phyloP scores from a whole-genome alignment of 2,329 filamentous ascomycete genomes.

The Alternaria alternata region DNA sequence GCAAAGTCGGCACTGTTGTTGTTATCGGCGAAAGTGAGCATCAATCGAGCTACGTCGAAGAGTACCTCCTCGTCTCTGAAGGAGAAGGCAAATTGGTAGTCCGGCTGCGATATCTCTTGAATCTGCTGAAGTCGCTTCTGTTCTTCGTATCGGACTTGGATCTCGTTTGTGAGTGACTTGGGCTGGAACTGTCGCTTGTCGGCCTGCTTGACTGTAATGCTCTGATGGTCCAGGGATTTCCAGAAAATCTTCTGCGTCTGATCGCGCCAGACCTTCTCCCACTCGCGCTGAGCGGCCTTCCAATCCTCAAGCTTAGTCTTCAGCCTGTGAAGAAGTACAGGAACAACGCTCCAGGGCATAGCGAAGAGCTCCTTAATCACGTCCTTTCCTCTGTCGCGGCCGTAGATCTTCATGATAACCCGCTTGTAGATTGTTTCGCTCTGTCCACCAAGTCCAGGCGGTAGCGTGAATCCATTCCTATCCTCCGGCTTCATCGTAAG shows the following conservation, averaged over 20 bases:
- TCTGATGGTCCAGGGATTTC: constrained; percentile 96
- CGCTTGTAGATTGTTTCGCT: constrained; percentile 97
- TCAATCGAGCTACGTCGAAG: constrained; percentile 56
- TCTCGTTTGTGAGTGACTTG: constrained; percentile 88
- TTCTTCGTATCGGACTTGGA: constrained; percentile 92
- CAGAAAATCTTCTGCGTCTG: constrained; percentile 96
- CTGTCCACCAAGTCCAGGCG: constrained; percentile 84
- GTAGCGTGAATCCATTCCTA: constrained; percentile 77
- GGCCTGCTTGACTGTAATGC: constrained; percentile 82
- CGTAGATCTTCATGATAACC: constrained; percentile 97
- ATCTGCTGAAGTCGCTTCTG: constrained; percentile 76
- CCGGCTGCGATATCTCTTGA: constrained; percentile 65
- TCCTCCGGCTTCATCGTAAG: constrained; percentile 77
- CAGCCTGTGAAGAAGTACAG: constrained; percentile 84
- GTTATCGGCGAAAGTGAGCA: constrained; percentile 55
- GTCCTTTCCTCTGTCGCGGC: constrained; percentile 79
- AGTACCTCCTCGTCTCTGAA: constrained; percentile 69
- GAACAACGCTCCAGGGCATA: constrained; percentile 85
- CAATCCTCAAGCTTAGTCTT: constrained; percentile 98
- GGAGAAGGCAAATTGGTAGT: constrained; percentile 77
- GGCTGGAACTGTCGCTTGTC: constrained; percentile 92
- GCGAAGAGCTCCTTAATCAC: constrained; percentile 88
- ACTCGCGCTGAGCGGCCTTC: constrained; percentile 95
- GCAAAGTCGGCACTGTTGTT: constrained; percentile 54
- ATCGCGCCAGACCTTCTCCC: constrained; percentile 98